A percentile compares a stretch with the other conserved stretches of the same genome.
Evolutionary conservation across 129 eudicot genomes (phyloP).

Genomic region (Flaveria trinervia): DNA sequence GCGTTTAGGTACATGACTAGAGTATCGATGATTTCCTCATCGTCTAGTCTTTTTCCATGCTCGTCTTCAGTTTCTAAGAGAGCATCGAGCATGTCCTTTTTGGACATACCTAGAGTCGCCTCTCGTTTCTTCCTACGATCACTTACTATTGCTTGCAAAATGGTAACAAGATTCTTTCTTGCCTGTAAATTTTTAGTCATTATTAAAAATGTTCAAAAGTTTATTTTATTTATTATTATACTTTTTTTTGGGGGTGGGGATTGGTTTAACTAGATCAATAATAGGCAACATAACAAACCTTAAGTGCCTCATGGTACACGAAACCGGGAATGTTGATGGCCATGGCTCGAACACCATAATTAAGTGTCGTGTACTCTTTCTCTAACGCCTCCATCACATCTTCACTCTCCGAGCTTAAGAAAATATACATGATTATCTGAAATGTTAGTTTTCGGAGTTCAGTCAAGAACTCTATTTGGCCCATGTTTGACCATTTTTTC

Average conservation of each 20-base stretch:
- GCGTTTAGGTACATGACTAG: conserved; percentile 93
- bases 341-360: conserved; percentile 82
- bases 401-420: conserved; percentile 71
- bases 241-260: too few species aligned
- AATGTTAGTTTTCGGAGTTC: conserved; percentile 70
- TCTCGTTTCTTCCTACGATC: conserved; percentile 49
- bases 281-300: conserved; percentile 39
- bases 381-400: conserved; percentile 58
- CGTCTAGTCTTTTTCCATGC: conserved; percentile 63
- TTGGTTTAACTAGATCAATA: too few species aligned
- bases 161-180: conserved; percentile 76
- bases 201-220: background rate
- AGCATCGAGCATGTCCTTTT: conserved; percentile 81
- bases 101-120: conserved; percentile 30
- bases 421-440: conserved; percentile 72
- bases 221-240: background rate
- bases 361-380: conserved; percentile 65
- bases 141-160: conserved; percentile 52
- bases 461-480: conserved; percentile 66
- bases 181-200: conserved; percentile 48
- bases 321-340: conserved; percentile 89
- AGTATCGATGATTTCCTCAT: conserved; percentile 87
- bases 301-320: conserved; percentile 72
- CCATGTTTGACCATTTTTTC: conserved; percentile 80
- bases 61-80: conserved; percentile 67